Evolutionary conservation across 1,284 basidiomycete genomes (phyloP).

Genomic region (Megacollybia platyphylla): DNA sequence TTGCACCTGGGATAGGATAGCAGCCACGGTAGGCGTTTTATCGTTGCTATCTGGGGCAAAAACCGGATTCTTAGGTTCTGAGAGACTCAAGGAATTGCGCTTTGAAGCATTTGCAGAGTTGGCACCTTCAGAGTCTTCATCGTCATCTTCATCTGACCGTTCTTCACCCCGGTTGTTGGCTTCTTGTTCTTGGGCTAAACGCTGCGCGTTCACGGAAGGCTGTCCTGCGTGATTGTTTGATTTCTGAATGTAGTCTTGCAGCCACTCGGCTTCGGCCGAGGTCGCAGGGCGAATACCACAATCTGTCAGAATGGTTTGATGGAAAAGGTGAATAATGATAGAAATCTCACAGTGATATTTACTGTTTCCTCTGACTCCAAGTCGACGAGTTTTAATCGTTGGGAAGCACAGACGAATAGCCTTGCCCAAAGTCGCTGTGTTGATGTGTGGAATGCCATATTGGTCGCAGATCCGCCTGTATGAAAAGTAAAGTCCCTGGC

Average conservation of each 20-base stretch:
- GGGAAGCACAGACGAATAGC: conserved; percentile 87
- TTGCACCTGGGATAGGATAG: conserved; percentile 64
- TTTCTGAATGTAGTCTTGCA: conserved; percentile 82
- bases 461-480: conserved; percentile 84
- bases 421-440: conserved; percentile 88
- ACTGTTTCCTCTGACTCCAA: conserved; percentile 85
- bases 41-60: conserved; percentile 56
- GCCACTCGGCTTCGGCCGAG: conserved; percentile 77
- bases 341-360: conserved; percentile 76
- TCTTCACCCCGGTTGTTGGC: conserved; percentile 42
- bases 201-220: conserved; percentile 56
- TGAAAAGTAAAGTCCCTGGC: conserved; percentile 83
- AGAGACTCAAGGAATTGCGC: conserved; percentile 57
- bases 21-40: conserved; percentile 73
- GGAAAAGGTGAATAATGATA: conserved; percentile 17
- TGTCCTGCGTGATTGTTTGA: conserved; percentile 75
- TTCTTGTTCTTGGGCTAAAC: conserved; percentile 54
- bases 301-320: conserved; percentile 36
- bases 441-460: conserved; percentile 85
- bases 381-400: conserved; percentile 83
- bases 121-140: conserved; percentile 67
- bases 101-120: conserved; percentile 55
- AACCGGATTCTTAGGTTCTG: conserved; percentile 44
- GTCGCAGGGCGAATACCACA: conserved; percentile 83
- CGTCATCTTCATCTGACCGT: conserved; percentile 70